Conservation (phyloP, 345 rosid genomes). For the Salix suchowensis region DNA sequence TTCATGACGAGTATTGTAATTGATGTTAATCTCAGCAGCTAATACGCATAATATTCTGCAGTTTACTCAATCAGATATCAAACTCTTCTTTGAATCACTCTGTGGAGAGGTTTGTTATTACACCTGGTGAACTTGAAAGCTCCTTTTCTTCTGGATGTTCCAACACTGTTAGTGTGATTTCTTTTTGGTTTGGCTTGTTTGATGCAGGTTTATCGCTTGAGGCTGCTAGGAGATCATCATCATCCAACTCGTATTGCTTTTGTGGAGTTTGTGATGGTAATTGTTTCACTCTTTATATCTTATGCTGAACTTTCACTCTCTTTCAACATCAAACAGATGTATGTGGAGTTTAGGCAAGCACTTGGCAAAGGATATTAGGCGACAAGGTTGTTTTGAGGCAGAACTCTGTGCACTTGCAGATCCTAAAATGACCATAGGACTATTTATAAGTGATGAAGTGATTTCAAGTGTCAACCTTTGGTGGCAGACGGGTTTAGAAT, state of each 20-base stretch:
- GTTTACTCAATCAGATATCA: constrained; percentile 81
- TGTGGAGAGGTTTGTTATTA: constrained; percentile 75
- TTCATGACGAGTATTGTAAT: constrained; percentile 5
- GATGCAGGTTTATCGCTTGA: constrained; percentile 75
- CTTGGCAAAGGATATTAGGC: background rate
- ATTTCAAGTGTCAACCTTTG: background rate
- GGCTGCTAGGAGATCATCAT: constrained; percentile 89
- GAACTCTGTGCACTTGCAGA: background rate
- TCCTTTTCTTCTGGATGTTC: constrained; percentile 1
- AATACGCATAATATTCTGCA: constrained; percentile 7
- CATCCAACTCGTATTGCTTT: constrained; percentile 93
- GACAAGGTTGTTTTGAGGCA: background rate
- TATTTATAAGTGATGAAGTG: background rate
- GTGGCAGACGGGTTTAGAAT: background rate
- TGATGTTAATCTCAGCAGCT: constrained; percentile 14
- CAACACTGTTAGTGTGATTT: background rate
- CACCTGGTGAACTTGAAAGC: background rate
- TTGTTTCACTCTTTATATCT: background rate
- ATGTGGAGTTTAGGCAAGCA: background rate
- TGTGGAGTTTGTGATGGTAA: constrained; percentile 85
- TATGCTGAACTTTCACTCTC: background rate
- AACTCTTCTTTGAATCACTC: constrained; percentile 67
- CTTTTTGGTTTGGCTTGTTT: background rate
- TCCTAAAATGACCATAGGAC: background rate
- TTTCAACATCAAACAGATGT: background rate